Evolutionary conservation across 139 green algal species (phyloP), one percentile per base, ranked within the genome.

Genomic region (Coccomyxa sp.): DNA sequence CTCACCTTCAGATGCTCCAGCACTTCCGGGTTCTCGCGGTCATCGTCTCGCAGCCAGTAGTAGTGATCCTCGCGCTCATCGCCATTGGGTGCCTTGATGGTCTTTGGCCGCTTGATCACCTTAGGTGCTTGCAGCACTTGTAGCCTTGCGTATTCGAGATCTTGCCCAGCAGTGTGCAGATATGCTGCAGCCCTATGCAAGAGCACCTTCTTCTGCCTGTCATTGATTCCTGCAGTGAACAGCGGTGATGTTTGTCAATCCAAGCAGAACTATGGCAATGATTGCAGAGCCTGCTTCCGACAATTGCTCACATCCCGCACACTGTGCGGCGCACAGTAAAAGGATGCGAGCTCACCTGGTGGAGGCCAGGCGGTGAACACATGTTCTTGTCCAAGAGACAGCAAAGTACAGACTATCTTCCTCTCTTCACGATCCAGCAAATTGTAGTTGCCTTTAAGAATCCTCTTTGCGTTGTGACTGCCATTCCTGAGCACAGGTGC

Each of bases 31-130:
- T 92, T 84, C 58, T 92, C 89, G 27, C 95, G 88, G 0, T 89
- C 85, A 77, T 98, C 95, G 77, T 98, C 93, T 0, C 94, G 82
- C 76, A 98, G 86, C 93, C 94, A 97, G 82, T 96, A 95, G 85
- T 93, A 96, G 10, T 85, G 82, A 74, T 97, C 94, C 28, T 86
- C 63, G 0, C 94, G 75, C 0, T 80, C 67, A 60, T 95, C 92
- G 67, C 63, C 79, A 51, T 78, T 32, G 12, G 84, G 88, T 13
- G 63, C 45, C 59, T 85, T 68, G 27, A 94, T 57, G 12, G 84
- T 59, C 71, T 91, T 83, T 14, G 85, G 83, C 38, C 80, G 78
- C 79, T 91, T 85, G 17, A 81, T 13, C 0, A 88, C 59, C 23
- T 74, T n/a, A 1, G 91, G 91, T 9, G 23, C 68, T 30, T 80